Evolutionary conservation across 2,329 filamentous ascomycete species (phyloP).

Genomic region (Onygenales sp.): DNA sequence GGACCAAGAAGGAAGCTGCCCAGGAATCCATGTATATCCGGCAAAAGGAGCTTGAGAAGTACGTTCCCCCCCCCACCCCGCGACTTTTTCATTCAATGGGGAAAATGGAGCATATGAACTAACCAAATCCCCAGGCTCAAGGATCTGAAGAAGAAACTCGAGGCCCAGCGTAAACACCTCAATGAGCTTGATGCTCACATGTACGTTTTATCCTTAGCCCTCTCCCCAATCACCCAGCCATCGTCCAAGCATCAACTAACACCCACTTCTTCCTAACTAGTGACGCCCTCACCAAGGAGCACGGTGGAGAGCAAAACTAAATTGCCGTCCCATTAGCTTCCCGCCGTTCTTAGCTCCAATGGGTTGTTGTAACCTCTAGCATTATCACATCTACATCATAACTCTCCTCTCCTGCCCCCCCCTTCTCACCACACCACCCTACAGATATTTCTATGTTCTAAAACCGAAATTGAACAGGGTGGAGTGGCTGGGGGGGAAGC

Average conservation of each 20-base stretch:
- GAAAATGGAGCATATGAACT: too few species aligned
- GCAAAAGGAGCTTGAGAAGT: conserved; percentile 83
- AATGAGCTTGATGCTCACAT: conserved; percentile 80
- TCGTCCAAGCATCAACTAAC: neutral
- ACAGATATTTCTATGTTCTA: too few species aligned
- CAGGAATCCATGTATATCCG: conserved; percentile 77
- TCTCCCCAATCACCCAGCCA: neutral
- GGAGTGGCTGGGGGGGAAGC: too few species aligned
- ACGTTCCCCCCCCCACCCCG: conserved; percentile 11
- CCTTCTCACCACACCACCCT: too few species aligned
- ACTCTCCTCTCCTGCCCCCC: too few species aligned
- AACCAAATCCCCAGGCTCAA: conserved; percentile 42
- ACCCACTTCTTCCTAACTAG: conserved; percentile 33
- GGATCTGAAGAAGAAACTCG: conserved; percentile 59
- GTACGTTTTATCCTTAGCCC: conserved; percentile 41
- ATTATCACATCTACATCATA: too few species aligned
- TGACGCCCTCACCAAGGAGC: conserved; percentile 65
- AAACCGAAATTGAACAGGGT: too few species aligned
- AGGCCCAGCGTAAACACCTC: conserved; percentile 72
- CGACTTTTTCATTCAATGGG: neutral
- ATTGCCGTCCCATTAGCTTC: conserved; percentile 6
- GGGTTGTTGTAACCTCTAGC: too few species aligned
- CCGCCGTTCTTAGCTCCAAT: too few species aligned
- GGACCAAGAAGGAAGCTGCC: conserved; percentile 84
- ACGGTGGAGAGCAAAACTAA: conserved; percentile 53